Conservation (phyloP, 495 filamentous ascomycete species). For the Usnea hakonensis region DNA sequence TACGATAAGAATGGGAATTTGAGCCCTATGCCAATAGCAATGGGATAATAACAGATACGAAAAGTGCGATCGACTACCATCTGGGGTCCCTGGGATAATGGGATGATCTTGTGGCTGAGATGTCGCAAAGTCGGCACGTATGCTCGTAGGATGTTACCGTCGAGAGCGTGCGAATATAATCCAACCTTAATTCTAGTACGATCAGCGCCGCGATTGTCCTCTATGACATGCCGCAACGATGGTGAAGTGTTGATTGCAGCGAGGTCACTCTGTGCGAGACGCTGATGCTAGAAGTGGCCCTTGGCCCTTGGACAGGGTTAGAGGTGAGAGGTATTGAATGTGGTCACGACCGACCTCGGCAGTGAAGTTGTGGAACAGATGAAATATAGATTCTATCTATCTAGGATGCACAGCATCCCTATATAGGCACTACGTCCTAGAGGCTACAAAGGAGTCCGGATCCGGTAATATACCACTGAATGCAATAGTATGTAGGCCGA, state of each 20-base stretch:
- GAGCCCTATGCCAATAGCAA: slow-evolving; percentile 24
- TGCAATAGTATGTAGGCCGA: no score
- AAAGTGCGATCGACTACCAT: not conserved
- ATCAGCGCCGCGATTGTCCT: not conserved
- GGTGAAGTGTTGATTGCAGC: not conserved
- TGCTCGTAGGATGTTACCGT: not conserved
- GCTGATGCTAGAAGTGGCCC: not conserved
- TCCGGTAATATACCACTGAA: no score
- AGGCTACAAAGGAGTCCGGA: no score
- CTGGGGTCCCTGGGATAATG: not conserved
- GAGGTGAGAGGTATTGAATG: not conserved
- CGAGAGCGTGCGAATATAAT: not conserved
- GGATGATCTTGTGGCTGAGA: not conserved
- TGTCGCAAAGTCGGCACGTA: not conserved
- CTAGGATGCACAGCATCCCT: no score
- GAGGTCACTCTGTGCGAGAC: not conserved
- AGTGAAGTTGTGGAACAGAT: not conserved
- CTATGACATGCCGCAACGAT: not conserved
- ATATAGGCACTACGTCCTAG: no score
- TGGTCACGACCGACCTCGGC: not conserved
- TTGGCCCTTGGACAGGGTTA: not conserved
- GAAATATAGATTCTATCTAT: no score
- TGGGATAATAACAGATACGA: not conserved
- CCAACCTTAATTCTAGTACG: not conserved
- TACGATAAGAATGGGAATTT: slow-evolving; percentile 73